phyloP scores from a whole-genome alignment of 345 rosid species.

The Rhodomyrtus tomentosa region DNA sequence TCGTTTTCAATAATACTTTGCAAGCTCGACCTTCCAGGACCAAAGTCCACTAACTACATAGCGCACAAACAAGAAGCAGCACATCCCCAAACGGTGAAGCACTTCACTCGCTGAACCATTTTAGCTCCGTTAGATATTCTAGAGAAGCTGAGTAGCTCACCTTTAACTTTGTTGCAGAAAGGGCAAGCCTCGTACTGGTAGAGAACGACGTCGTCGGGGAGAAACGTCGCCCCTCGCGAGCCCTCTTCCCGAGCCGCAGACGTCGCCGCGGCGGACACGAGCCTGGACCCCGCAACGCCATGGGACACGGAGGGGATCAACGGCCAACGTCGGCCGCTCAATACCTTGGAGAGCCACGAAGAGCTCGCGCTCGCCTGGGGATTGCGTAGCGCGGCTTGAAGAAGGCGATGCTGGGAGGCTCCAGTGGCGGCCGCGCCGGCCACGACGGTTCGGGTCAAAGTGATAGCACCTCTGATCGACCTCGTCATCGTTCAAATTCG shows the following conservation, averaged over 20 bases:
- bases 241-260: conserved; percentile 44
- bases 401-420: conserved; percentile 18
- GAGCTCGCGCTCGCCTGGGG: conserved; percentile 8
- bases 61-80: background rate
- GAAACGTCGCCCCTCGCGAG: conserved; percentile 20
- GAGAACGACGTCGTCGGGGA: conserved; percentile 58
- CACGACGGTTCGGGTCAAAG: conserved; percentile 15
- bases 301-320: conserved; percentile 18
- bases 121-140: background rate
- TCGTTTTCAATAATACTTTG: background rate
- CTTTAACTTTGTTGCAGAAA: conserved; percentile 94
- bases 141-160: conserved; percentile 11
- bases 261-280: conserved; percentile 44
- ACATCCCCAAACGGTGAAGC: background rate
- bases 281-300: conserved; percentile 30
- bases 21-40: background rate
- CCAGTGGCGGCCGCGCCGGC: conserved; percentile 10
- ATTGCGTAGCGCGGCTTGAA: conserved; percentile 23
- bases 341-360: conserved; percentile 15
- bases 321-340: conserved; percentile 11
- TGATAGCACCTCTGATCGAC: conserved; percentile 31
- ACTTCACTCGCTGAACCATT: background rate
- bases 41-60: background rate
- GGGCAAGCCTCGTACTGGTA: conserved; percentile 98
- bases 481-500: conserved; percentile 25